phyloP scores from a whole-genome alignment of 2,329 filamentous ascomycete species.

The Albophoma yamanashiensis region DNA sequence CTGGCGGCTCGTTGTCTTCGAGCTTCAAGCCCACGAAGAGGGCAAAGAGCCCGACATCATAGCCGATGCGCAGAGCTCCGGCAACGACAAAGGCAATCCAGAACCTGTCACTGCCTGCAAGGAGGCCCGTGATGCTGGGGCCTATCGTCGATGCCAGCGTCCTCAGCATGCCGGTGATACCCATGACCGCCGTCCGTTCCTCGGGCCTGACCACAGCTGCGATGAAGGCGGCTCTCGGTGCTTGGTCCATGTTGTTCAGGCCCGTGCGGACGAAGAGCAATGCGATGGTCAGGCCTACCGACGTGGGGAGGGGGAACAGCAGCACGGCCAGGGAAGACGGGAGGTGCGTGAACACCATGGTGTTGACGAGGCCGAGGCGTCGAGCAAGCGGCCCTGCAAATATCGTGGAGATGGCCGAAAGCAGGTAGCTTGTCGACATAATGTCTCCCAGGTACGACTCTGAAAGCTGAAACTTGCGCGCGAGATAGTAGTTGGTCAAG shows the following conservation, averaged over 20 bases:
- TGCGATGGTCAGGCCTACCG: slow-evolving; percentile 38
- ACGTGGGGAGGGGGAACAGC: slow-evolving; percentile 44
- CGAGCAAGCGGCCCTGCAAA: slow-evolving; percentile 48
- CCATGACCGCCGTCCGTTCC: slow-evolving; percentile 61
- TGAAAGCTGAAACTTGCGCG: slow-evolving; percentile 40
- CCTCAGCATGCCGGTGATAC: slow-evolving; percentile 50
- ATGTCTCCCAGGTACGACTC: slow-evolving; percentile 52
- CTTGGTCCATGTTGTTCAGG: slow-evolving; percentile 61
- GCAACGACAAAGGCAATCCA: slow-evolving; percentile 53
- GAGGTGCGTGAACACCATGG: slow-evolving; percentile 52
- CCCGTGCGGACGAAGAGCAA: slow-evolving; percentile 49
- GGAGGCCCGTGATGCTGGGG: slow-evolving; percentile 42
- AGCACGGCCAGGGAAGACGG: slow-evolving; percentile 52
- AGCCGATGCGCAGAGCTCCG: slow-evolving; percentile 40
- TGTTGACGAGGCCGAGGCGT: slow-evolving; percentile 50
- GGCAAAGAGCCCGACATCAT: slow-evolving; percentile 47
- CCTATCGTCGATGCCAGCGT: slow-evolving; percentile 47
- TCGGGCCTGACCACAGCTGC: slow-evolving; percentile 54
- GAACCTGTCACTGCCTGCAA: slow-evolving; percentile 41
- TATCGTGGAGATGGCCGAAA: slow-evolving; percentile 40
- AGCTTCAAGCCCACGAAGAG: slow-evolving; percentile 50
- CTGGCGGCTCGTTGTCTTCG: slow-evolving; percentile 26
- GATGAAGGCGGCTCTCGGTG: slow-evolving; percentile 54
- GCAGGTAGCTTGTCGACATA: slow-evolving; percentile 40
- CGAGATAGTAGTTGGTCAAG: slow-evolving; percentile 48